Conservation (phyloP, 2,329 filamentous ascomycete species). For the Pseudogymnoascus sp. region DNA sequence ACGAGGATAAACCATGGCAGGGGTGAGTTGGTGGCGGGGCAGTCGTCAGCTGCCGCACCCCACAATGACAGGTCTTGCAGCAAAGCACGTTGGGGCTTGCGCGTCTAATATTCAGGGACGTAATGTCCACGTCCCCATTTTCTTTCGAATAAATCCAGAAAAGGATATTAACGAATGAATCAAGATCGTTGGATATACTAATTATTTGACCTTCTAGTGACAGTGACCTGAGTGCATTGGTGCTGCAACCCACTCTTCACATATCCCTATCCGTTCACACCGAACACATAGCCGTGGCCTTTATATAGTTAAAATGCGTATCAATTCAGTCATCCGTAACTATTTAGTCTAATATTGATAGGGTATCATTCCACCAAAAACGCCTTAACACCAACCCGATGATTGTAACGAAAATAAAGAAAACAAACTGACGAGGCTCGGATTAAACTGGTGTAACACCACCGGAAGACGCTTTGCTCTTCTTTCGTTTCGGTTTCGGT, state of each 20-base stretch:
- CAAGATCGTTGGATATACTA: background rate
- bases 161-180: background rate
- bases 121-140: slow-evolving; percentile 3
- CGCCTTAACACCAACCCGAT: background rate
- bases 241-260: background rate
- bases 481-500: slow-evolving; percentile 32
- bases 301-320: background rate
- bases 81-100: background rate
- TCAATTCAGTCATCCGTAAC: background rate
- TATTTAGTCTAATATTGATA: background rate
- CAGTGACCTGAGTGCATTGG: background rate
- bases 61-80: background rate
- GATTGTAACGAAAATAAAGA: background rate
- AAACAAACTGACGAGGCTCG: background rate
- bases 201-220: background rate
- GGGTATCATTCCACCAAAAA: slow-evolving; percentile 1
- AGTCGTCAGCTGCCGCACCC: slow-evolving; percentile 11
- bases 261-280: background rate
- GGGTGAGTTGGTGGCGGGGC: slow-evolving; percentile 10
- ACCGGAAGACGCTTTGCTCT: slow-evolving; percentile 27
- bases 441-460: slow-evolving; percentile 17
- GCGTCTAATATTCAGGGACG: background rate
- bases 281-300: background rate
- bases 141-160: background rate
- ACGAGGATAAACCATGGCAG: slow-evolving; percentile 4